Base-by-base conservation (phyloP, 2,329 filamentous ascomycete genomes). In the Amauroascus verrucosus region DNA sequence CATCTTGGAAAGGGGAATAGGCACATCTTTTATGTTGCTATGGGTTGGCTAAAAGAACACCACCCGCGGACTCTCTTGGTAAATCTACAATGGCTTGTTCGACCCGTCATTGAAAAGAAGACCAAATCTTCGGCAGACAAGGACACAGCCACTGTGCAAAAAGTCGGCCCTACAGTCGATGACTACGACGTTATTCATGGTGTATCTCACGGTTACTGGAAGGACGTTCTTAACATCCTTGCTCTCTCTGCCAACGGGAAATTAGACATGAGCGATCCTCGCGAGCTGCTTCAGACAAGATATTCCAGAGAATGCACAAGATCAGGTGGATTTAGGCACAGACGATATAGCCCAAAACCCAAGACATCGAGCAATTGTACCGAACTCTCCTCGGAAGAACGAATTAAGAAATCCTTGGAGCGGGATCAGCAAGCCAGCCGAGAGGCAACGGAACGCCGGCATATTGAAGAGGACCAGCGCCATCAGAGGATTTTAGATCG, bases 181-280 rank as follows among this genome's bases (percentile, higher is more conserved):
- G 70, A 74, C 5, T 70, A 71, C 53, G 72, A 79, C 37, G 70
- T 77, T 14, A 64, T 65, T 44, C 63, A 77, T 35, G 75, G 75
- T 0, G 71, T 78, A 1, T 68, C 80, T 3, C 80, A 82, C 49
- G 78, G 80, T 0, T 82, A 82, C 64, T 83, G 78, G 78, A 82
- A 82, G 58, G 79, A 82, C 60, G 65, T 82, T 2, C 65, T 81
- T 1, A 82, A 82, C 58, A 69, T 82, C 2, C 68, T 82, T 0
- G 75, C 71, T 0, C 68, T 83, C 1, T 72, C 74, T 0, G 75
- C 70, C 22, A 74, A 78, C 48, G 66, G 69, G 20, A 67, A 75
- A 60, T 69, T 82, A 11, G 64, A 69, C 13, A 67, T 68, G 11
- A 66, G 67, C 1, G 59, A 76, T 26, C 73, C 72, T 1, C 58